Evolutionary conservation across 2,329 filamentous ascomycete species (phyloP).

Genomic region (Pseudomassariella vexata): DNA sequence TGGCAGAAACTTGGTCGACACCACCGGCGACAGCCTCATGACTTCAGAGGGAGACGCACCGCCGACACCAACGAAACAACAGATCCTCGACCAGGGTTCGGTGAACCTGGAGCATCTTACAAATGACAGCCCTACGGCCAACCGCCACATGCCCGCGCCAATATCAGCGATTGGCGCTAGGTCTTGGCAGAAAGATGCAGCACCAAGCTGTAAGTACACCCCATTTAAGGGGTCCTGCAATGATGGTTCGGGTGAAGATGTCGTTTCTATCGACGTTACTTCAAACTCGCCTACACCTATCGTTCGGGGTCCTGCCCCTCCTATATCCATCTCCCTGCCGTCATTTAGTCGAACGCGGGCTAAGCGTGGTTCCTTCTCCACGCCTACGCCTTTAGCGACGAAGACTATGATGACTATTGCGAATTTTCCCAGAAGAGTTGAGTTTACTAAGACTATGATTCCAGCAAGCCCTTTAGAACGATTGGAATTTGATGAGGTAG

Average conservation of each 20-base stretch:
- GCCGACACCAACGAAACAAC: conserved; percentile 87
- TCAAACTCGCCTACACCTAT: conserved; percentile 24
- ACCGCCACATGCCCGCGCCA: conserved; percentile 34
- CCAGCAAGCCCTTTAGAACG: conserved; percentile 58
- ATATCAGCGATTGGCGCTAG: conserved; percentile 32
- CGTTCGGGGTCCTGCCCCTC: conserved; percentile 25
- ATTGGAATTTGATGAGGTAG: conserved; percentile 40
- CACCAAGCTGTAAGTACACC: conserved; percentile 37
- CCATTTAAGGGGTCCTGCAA: conserved; percentile 15
- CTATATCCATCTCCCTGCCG: conserved; percentile 27
- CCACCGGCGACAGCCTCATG: conserved; percentile 20
- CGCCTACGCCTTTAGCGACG: conserved; percentile 28
- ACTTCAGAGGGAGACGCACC: conserved; percentile 65
- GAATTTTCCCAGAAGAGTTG: conserved; percentile 28
- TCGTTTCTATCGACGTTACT: conserved; percentile 11
- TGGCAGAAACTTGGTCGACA: conserved; percentile 47
- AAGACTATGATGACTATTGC: conserved; percentile 15
- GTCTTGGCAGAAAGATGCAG: conserved; percentile 16
- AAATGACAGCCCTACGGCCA: conserved; percentile 42
- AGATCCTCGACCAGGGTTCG: conserved; percentile 31
- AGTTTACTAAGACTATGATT: conserved; percentile 49
- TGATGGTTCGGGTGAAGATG: conserved; percentile 11
- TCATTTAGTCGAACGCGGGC: conserved; percentile 31
- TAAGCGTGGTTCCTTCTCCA: conserved; percentile 23
- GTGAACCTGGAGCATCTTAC: conserved; percentile 28